A percentile compares a stretch with the other conserved stretches of the same genome.
Conservation (phyloP, 495 filamentous ascomycete genomes). For the Hypoxylon fuscum region DNA sequence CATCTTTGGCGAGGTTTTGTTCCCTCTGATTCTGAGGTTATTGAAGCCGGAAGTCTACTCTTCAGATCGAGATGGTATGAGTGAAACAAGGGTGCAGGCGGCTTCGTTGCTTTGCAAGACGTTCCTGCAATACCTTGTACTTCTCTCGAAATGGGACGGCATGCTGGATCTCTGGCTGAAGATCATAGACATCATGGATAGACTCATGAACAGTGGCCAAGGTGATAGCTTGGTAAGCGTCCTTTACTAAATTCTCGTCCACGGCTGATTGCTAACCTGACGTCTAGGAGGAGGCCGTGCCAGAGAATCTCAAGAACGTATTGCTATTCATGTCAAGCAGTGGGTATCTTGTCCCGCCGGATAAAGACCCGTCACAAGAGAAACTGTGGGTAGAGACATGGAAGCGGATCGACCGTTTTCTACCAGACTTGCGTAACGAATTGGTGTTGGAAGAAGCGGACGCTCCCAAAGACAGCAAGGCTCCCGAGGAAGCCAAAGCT, state of each 20-base stretch:
- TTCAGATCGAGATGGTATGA: slow-evolving; percentile 91
- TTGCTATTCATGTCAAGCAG: slow-evolving; percentile 94
- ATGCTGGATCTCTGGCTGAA: slow-evolving; percentile 93
- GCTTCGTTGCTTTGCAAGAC: slow-evolving; percentile 93
- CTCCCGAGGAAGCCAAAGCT: no score
- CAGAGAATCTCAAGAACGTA: slow-evolving; percentile 96
- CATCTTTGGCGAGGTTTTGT: slow-evolving; percentile 93
- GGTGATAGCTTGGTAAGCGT: slow-evolving; percentile 82
- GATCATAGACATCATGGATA: slow-evolving; percentile 94
- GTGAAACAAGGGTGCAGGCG: slow-evolving; percentile 91
- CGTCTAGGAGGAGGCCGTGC: slow-evolving; percentile 87
- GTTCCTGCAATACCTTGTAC: slow-evolving; percentile 91
- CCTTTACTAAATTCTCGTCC: neutral
- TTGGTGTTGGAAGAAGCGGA: slow-evolving; percentile 54
- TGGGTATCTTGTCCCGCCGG: slow-evolving; percentile 81
- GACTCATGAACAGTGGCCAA: slow-evolving; percentile 96
- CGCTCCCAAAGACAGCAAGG: no score
- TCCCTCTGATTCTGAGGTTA: slow-evolving; percentile 88
- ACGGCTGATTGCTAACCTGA: slow-evolving; percentile 27
- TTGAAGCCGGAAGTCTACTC: slow-evolving; percentile 97
- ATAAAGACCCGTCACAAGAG: slow-evolving; percentile 64
- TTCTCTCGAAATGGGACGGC: slow-evolving; percentile 84
- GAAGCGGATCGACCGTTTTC: slow-evolving; percentile 88
- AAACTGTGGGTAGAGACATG: slow-evolving; percentile 82
- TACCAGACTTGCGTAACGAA: slow-evolving; percentile 74